Conservation (phyloP, 2,329 filamentous ascomycete genomes). For the Ascochyta fabae region DNA sequence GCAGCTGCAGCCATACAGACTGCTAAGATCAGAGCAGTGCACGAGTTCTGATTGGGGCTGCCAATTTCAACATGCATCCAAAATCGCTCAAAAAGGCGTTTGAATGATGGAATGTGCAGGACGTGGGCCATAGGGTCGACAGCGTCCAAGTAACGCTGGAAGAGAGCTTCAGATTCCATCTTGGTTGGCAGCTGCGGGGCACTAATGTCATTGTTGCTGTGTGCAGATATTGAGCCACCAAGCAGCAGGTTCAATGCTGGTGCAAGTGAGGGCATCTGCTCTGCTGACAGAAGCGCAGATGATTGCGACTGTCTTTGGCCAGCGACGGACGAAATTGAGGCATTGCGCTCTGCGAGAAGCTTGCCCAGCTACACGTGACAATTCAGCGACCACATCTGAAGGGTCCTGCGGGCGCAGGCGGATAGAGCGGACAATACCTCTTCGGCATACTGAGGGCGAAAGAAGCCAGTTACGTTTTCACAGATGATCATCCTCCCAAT, state of each 20-base stretch:
- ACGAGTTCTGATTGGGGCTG: conserved; percentile 45
- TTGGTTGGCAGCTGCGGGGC: conserved; percentile 43
- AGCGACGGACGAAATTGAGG: conserved; percentile 40
- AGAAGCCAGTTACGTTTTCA: conserved; percentile 49
- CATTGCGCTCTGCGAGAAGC: conserved; percentile 45
- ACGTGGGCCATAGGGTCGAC: conserved; percentile 49
- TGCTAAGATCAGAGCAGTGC: conserved; percentile 45
- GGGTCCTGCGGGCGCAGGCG: conserved; percentile 14
- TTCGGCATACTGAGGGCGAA: conserved; percentile 50
- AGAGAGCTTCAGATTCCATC: conserved; percentile 45
- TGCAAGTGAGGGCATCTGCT: conserved; percentile 48
- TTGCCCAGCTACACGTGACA: conserved; percentile 45
- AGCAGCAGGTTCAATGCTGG: conserved; percentile 45
- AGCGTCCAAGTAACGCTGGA: conserved; percentile 44
- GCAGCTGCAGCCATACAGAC: conserved; percentile 49
- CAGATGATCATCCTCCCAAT: conserved; percentile 51
- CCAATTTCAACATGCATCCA: conserved; percentile 48
- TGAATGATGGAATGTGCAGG: conserved; percentile 47
- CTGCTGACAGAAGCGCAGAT: conserved; percentile 43
- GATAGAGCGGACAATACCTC: conserved; percentile 42
- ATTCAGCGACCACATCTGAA: conserved; percentile 31
- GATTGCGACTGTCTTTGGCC: conserved; percentile 47
- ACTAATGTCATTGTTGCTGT: conserved; percentile 39
- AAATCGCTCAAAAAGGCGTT: conserved; percentile 46
- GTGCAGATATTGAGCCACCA: conserved; percentile 38